Evolutionary conservation across 148 eudicot species (phyloP).

Genomic region (Rhododendron ovatum): DNA sequence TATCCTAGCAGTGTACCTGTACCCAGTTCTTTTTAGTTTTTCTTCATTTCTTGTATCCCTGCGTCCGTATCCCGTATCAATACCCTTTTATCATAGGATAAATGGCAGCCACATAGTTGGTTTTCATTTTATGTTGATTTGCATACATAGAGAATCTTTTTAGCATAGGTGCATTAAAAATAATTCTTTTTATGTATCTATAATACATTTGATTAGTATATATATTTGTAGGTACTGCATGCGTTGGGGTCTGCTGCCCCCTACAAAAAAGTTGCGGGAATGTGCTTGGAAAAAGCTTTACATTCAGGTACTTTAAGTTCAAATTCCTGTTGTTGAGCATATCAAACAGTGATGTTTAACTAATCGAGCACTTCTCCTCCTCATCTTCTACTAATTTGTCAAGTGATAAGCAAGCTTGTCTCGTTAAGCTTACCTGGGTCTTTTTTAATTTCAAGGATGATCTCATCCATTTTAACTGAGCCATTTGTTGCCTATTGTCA

Average conservation of each 20-base stretch:
- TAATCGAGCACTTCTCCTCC: background rate
- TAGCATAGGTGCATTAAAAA: background rate
- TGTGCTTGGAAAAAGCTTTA: slow-evolving; percentile 93
- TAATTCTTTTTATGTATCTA: background rate
- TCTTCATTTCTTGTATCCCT: background rate
- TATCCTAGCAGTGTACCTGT: background rate
- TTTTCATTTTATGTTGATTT: background rate
- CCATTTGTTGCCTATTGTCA: background rate
- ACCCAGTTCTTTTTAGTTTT: background rate
- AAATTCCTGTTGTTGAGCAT: background rate
- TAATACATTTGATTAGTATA: background rate
- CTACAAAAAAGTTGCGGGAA: slow-evolving; percentile 60
- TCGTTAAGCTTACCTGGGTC: background rate
- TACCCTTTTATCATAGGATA: background rate
- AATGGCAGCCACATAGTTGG: background rate
- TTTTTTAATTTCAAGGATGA: background rate
- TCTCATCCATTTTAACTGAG: background rate
- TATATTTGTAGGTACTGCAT: slow-evolving; percentile 54
- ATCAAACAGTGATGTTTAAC: background rate
- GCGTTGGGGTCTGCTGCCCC: slow-evolving; percentile 84
- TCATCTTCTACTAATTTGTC: background rate
- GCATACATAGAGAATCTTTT: background rate
- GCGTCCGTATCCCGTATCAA: background rate
- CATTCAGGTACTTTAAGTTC: slow-evolving; percentile 48
- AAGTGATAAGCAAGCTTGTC: background rate